These are phyloP conservation scores for Tillandsia fasciculata DNA, from an alignment of 176 grass and related monocot genomes.

Conservation along the genomic window DNA sequence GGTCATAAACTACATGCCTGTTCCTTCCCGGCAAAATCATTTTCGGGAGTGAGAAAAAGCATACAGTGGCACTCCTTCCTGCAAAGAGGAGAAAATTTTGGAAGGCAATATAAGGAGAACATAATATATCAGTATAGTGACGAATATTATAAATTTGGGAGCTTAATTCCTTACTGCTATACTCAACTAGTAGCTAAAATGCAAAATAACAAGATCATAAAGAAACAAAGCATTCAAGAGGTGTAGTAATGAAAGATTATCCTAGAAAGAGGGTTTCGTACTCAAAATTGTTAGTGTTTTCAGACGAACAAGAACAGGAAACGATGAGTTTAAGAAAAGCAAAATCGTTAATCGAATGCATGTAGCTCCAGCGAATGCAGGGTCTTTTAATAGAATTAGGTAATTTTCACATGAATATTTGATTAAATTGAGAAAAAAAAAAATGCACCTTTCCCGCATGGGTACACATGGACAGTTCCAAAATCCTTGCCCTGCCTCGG, in stretches of 20 bases:
- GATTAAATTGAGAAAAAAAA: background rate
- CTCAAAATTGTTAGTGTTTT: no score
- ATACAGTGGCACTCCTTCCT: conserved; percentile 98
- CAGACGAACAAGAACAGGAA: no score
- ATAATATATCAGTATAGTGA: background rate
- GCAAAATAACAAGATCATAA: no score
- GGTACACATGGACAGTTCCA: conserved; percentile 98
- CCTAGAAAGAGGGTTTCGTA: no score
- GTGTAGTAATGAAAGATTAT: no score
- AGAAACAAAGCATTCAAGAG: no score
- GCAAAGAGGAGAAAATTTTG: conserved; percentile 20
- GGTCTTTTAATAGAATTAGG: background rate
- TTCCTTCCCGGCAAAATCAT: conserved; percentile 86
- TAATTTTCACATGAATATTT: background rate
- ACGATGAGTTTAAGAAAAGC: no score
- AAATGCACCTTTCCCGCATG: conserved; percentile 70
- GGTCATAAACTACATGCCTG: conserved; percentile 34
- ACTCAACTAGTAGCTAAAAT: no score
- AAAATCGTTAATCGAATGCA: no score
- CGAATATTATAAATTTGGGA: background rate
- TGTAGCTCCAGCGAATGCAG: no score
- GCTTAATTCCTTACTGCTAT: no score
- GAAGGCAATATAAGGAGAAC: background rate
- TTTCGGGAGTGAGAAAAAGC: conserved; percentile 94
- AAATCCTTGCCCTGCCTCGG: conserved; percentile 87